Base-by-base conservation (phyloP, 805 yeast species). In the Sporopachydermia lactativora region DNA sequence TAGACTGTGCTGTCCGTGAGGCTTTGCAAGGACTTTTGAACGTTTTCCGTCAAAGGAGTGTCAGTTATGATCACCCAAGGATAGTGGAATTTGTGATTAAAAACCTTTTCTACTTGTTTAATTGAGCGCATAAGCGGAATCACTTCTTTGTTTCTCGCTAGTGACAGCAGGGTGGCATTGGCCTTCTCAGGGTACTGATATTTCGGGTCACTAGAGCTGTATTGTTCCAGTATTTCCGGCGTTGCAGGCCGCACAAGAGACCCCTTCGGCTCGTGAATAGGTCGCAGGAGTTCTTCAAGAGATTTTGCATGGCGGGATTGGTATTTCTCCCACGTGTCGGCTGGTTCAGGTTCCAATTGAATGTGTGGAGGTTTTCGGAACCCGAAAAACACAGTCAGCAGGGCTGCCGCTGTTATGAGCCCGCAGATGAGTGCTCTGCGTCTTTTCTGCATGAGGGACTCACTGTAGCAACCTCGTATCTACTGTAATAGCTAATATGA, bases 51-150 rank as follows among this genome's bases (percentile, higher is more conserved):
- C 53, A 84, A 84, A 3, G 75, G 75, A 41, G 61, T 64, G 51
- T 85, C 94, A 52, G 83, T 84, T 34, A 84, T 53, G 44, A 84
- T 80, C 1, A 83, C 82, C 61, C 84, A 84, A 0, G 95, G 94
- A 53, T 84, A 84, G 39, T 70, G 68, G 57, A 77, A 84, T 50
- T 81, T 80, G 17, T 58, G 45, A 53, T 84, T 84, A 62, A 83
- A 84, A 2, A 61, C 66, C 17, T 54, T 54, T 52, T 84, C 94
- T 31, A 85, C 69, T 46, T 69, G 72, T 42, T 52, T 53, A 45
- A 85, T 73, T 1, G 94, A 70, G 6, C 49, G 46, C 1, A 71
- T 50, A 5, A 83, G 64, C 1, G 57, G 65, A 0, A 48, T 48
- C 15, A 69, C 52, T 50, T 84, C 95, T 4, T 66, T 52, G 52